Percentiles rank a stretch among this genome's conserved stretches.
Conservation (phyloP, 495 filamentous ascomycete genomes). For the Neurospora intermedia region DNA sequence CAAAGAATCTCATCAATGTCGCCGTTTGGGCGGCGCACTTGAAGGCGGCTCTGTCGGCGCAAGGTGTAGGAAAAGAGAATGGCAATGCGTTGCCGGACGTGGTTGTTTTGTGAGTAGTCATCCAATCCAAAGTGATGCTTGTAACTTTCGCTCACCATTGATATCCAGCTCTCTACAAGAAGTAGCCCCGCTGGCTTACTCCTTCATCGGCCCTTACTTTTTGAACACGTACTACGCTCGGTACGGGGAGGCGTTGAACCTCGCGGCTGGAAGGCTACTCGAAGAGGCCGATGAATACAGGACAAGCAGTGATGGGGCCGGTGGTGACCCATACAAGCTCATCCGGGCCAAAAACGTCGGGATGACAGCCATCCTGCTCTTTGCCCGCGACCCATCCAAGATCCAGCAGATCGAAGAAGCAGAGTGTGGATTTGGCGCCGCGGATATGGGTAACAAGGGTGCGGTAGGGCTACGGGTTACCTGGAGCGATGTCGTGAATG, state of each 20-base stretch:
- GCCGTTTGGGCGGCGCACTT: conserved; percentile 59
- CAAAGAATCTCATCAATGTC: conserved; percentile 50
- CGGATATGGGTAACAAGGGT: conserved; percentile 90
- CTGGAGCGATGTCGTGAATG: conserved; percentile 15
- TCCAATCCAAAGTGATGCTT: neutral
- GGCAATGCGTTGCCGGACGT: conserved; percentile 48
- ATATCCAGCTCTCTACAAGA: conserved; percentile 64
- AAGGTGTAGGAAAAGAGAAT: conserved; percentile 17
- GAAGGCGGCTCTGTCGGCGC: conserved; percentile 50
- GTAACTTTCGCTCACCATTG: neutral
- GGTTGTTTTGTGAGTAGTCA: conserved; percentile 43
- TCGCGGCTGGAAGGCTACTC: conserved; percentile 39
- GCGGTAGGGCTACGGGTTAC: conserved; percentile 69
- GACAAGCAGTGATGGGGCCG: neutral
- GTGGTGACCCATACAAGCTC: conserved; percentile 31
- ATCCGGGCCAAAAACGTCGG: conserved; percentile 58
- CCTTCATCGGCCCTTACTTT: conserved; percentile 78
- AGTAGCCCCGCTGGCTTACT: conserved; percentile 68
- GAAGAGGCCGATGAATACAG: conserved; percentile 3
- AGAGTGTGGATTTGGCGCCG: conserved; percentile 69
- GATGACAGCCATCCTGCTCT: conserved; percentile 82
- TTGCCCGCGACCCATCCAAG: conserved; percentile 45
- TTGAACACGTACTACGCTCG: conserved; percentile 64
- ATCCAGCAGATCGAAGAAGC: conserved; percentile 55
- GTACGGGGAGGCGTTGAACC: conserved; percentile 56